Conservation (phyloP, 768 basidiomycete genomes). For the Zangia roseola region DNA sequence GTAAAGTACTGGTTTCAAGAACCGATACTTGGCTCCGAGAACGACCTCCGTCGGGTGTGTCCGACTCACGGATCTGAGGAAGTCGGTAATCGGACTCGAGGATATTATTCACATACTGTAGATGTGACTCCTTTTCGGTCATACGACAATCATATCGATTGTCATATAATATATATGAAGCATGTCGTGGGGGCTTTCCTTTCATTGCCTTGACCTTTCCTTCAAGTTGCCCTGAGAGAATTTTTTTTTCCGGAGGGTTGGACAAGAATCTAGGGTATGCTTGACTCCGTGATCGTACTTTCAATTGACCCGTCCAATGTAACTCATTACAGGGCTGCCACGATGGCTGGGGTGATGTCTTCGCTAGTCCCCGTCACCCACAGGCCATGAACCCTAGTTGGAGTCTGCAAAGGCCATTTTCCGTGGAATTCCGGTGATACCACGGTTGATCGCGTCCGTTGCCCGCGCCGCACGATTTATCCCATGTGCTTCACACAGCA, state of each 20-base stretch:
- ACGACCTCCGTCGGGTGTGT: slow-evolving; percentile 9
- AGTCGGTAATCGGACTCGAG: background rate
- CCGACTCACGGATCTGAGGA: slow-evolving; percentile 7
- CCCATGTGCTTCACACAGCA: slow-evolving; percentile 14
- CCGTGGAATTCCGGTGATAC: slow-evolving; percentile 26
- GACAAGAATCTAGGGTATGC: background rate
- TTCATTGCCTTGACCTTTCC: background rate
- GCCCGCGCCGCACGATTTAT: slow-evolving; percentile 11
- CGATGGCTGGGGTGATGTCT: background rate
- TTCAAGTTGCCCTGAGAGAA: background rate
- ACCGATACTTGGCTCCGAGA: slow-evolving; percentile 5
- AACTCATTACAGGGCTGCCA: background rate
- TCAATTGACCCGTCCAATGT: background rate
- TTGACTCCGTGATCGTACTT: background rate
- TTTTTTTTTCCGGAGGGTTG: background rate
- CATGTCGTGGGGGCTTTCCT: no score
- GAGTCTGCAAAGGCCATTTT: background rate
- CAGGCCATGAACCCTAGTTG: slow-evolving; percentile 1
- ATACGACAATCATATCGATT: no score
- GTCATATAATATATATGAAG: no score
- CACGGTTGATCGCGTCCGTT: slow-evolving; percentile 4
- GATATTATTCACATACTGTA: background rate
- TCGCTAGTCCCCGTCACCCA: background rate
- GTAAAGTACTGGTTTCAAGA: slow-evolving; percentile 5
- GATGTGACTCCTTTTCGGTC: no score